Base-by-base conservation (phyloP, 495 filamentous ascomycete genomes). In the Poronia punctata region DNA sequence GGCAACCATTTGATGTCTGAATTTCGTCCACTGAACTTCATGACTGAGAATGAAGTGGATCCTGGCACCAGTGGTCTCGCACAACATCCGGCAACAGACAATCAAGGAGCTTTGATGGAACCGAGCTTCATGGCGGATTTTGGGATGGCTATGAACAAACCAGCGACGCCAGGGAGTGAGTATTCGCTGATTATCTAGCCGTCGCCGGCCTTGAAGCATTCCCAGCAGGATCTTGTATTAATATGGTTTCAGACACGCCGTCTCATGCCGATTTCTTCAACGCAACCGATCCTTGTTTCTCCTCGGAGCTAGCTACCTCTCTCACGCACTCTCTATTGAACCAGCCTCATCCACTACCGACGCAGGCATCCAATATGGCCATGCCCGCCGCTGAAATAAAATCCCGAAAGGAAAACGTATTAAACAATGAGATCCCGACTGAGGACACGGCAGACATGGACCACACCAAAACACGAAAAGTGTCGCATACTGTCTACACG, bases 301-400 rank as follows among this genome's bases (percentile, higher is more conserved):
- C 61, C 1, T 34, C 56, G 3, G 57, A 64, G 25, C 46, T 67
- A n/a, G 56, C 61, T 11, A 55, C 61, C 3, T 60, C 61, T 30
- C 56, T 71, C 11, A 60, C 64, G 0, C 54, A 68, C 24, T 67
- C 67, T 12, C 53, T 71, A 12, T 42, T 71, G 20, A 68, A 67
- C 44, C 67, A 71, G 35, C 63, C 67, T 5, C 46, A 61, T 11
- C 59, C 64, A 1, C 46, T 64, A 12, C 59, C 63, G 1, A 44
- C 61, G 10, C 52, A 53, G 7, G 37, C 47, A 11, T 51, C 58
- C 20, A 46, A 32, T 16, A 45, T 59, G 28, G 36, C 46, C 3
- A 48, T 57, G 3, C 55, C 62, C 0, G 47, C 58, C 15, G 46
- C 58, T 19, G 62, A 68, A 33, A 22, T 60, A 35, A 64, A 57